Evolutionary conservation across 2,329 filamentous ascomycete genomes (phyloP), one percentile per base, ranked within the genome.

Genomic region (Botryosphaeria agaves): DNA sequence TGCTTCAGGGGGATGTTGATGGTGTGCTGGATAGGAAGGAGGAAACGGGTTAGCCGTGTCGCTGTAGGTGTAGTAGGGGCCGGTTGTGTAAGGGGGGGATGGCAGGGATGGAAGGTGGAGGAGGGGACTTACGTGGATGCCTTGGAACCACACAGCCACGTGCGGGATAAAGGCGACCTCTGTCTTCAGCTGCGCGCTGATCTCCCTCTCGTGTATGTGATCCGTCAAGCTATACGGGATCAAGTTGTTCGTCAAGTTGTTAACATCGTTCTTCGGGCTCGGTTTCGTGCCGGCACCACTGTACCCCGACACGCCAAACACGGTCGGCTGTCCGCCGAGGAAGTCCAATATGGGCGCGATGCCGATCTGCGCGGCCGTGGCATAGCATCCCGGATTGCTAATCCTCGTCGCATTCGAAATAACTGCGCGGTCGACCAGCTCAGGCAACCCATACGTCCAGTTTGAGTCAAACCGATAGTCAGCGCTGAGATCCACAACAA

Each of bases 71-170:
- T n/a, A n/a, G n/a, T n/a, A n/a, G n/a, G n/a, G n/a, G n/a, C n/a
- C n/a, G n/a, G n/a, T n/a, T n/a, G n/a, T n/a, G n/a, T n/a, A n/a
- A n/a, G n/a, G n/a, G n/a, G n/a, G n/a, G n/a, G n/a, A n/a, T n/a
- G n/a, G n/a, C n/a, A n/a, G n/a, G n/a, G n/a, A n/a, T n/a, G n/a
- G n/a, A n/a, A n/a, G n/a, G n/a, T n/a, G n/a, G n/a, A n/a, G n/a
- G n/a, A n/a, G n/a, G 24, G 5, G 16, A 48, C 49, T 52, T 57
- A 66, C 62, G 49, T 82, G 75, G 43, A 95, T 95, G 39, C 87
- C 87, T 49, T 91, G 78, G 69, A 95, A 95, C 87, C 84, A 95
- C 9, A 78, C 73, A n/a, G 84, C 82, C 15, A 93, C 85, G 53
- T 95, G 89, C 5, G 89, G 89, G 34, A 89, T 78, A 51, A 98